These are phyloP conservation scores for Zizania palustris DNA, from an alignment of 202 grass and related monocot species.

Conservation along the genomic window DNA sequence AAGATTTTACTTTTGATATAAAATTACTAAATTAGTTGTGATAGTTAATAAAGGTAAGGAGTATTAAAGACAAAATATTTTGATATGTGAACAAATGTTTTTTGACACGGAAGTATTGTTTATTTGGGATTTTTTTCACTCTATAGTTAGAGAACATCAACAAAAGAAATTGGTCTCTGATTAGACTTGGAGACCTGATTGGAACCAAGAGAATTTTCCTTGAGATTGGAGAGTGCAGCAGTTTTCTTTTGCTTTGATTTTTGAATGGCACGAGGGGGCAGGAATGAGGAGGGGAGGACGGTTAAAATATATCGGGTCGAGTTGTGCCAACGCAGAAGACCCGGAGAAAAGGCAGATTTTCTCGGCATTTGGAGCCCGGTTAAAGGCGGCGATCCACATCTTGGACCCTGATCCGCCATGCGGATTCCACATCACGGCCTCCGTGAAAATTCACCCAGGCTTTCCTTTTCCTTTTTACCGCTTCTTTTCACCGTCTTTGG, in stretches of 20 bases:
- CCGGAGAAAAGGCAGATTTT: constrained; percentile 54
- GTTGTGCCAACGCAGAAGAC: constrained; percentile 41
- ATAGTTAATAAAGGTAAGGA: too few species aligned
- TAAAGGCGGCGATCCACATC: constrained; percentile 56
- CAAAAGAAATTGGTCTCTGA: not conserved
- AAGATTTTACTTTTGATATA: too few species aligned
- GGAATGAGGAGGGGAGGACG: not conserved
- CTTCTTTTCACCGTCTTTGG: constrained; percentile 33
- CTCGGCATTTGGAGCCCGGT: constrained; percentile 66
- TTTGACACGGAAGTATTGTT: too few species aligned
- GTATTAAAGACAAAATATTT: too few species aligned
- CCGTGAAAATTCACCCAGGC: constrained; percentile 37
- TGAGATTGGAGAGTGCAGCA: constrained; percentile 43
- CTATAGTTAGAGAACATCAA: not conserved
- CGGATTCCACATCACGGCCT: constrained; percentile 29
- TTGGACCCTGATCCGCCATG: constrained; percentile 42
- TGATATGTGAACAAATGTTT: too few species aligned
- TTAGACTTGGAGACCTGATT: not conserved
- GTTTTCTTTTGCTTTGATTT: constrained; percentile 30
- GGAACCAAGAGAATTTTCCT: constrained; percentile 38
- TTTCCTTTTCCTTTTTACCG: constrained; percentile 19
- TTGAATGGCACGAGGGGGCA: not conserved
- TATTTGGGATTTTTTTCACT: not conserved
- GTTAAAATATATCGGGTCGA: constrained; percentile 35
- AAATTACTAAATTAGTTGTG: too few species aligned